Evolutionary conservation across 1,139 yeast species (phyloP).

Genomic region (Debaryomyces sp.): DNA sequence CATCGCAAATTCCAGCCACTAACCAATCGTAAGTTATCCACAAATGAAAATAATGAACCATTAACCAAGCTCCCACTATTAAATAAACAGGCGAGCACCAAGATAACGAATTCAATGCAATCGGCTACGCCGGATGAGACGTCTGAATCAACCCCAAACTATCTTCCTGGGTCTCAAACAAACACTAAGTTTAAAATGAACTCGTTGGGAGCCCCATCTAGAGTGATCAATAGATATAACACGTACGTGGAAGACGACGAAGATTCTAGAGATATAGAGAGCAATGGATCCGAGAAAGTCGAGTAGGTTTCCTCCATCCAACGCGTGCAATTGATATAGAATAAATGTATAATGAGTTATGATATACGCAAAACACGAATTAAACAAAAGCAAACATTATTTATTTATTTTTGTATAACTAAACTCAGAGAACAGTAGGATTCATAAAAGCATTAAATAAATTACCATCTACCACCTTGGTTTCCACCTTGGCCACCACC

Average conservation of each 20-base stretch:
- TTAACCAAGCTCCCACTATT: constrained; percentile 30
- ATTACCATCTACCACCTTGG: constrained; percentile 12
- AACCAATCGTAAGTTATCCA: constrained; percentile 20
- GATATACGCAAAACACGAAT: constrained; percentile 8
- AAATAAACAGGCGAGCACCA: constrained; percentile 39
- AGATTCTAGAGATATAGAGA: constrained; percentile 23
- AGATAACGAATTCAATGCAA: constrained; percentile 12
- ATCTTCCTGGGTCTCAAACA: constrained; percentile 9
- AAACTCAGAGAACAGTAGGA: neutral
- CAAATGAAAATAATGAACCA: constrained; percentile 15
- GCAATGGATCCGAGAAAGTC: constrained; percentile 31
- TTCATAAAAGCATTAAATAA: neutral
- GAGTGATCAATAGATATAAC: constrained; percentile 19
- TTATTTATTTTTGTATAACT: neutral
- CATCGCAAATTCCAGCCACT: constrained; percentile 14
- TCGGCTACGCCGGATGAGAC: neutral
- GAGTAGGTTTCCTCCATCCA: constrained; percentile 18
- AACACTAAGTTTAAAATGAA: constrained; percentile 9
- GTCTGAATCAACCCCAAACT: neutral
- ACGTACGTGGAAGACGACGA: constrained; percentile 14
- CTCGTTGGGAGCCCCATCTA: constrained; percentile 17
- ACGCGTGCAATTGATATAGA: neutral
- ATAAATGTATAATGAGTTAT: constrained; percentile 17
- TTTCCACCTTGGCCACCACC: constrained; percentile 11
- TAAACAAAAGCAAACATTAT: neutral